phyloP scores from a whole-genome alignment of 805 yeast species.

The Pichia cephalocereana region DNA sequence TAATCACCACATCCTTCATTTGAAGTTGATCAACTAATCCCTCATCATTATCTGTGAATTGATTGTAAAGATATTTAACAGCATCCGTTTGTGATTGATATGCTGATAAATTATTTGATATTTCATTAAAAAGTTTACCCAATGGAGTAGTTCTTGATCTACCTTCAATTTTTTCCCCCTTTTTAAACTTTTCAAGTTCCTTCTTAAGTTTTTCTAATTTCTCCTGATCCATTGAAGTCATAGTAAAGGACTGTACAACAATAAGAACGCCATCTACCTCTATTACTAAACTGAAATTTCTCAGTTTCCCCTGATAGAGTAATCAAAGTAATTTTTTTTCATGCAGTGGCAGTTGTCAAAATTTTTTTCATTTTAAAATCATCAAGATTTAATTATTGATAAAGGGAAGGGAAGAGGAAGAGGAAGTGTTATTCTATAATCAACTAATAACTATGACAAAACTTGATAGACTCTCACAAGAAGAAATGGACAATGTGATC shows the following conservation, averaged over 20 bases:
- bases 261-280: too few relatives aligned
- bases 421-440: too few relatives aligned
- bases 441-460: slow-evolving; percentile 15
- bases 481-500: slow-evolving; percentile 74
- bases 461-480: slow-evolving; percentile 39
- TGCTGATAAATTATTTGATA: slow-evolving; percentile 13
- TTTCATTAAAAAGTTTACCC: slow-evolving; percentile 24
- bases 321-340: too few relatives aligned
- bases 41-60: not conserved
- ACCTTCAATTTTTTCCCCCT: slow-evolving; percentile 15
- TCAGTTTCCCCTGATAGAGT: too few relatives aligned
- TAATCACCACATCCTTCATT: slow-evolving; percentile 22
- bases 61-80: slow-evolving; percentile 5
- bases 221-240: not conserved
- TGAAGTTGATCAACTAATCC: not conserved
- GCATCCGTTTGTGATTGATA: slow-evolving; percentile 5
- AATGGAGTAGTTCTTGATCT: slow-evolving; percentile 23
- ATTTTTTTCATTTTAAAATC: too few relatives aligned
- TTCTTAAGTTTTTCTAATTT: slow-evolving; percentile 9
- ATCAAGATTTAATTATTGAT: too few relatives aligned
- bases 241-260: too few relatives aligned
- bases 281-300: too few relatives aligned
- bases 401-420: too few relatives aligned
- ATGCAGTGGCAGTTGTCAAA: too few relatives aligned
- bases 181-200: slow-evolving; percentile 16